Conservation (phyloP, 2,329 filamentous ascomycete species). For the Claviceps humidiphila region DNA sequence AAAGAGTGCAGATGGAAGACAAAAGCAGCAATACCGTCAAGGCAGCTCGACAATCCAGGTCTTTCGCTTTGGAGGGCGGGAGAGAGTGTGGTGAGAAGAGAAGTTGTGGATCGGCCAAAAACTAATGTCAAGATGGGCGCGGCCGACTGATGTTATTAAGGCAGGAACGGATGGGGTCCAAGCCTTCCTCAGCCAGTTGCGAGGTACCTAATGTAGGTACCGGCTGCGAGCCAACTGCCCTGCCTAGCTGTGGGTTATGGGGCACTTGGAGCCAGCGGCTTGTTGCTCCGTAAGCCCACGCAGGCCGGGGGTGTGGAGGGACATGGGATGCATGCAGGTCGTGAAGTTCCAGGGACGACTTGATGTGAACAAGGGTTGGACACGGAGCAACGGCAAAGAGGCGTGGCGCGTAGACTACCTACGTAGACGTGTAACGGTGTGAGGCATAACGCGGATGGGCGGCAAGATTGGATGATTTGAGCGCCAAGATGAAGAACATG, state of each 20-base stretch:
- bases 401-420: background rate
- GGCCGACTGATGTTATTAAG: slow-evolving; percentile 4
- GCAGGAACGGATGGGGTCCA: background rate
- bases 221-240: slow-evolving; percentile 1
- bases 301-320: background rate
- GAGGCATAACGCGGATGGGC: background rate
- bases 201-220: background rate
- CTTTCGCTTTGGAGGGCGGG: background rate
- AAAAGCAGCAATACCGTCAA: slow-evolving; percentile 5
- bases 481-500: background rate
- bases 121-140: background rate
- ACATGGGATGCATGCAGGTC: background rate
- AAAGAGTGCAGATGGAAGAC: slow-evolving; percentile 1
- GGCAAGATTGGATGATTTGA: background rate
- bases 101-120: background rate
- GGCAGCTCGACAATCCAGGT: slow-evolving; percentile 7
- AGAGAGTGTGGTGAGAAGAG: background rate
- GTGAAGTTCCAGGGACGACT: background rate
- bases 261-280: background rate
- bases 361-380: background rate
- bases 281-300: background rate
- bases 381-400: background rate
- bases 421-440: background rate
- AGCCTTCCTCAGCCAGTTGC: background rate
- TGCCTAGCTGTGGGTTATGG: background rate